Conservation (phyloP, 2,329 filamentous ascomycete genomes). For the Clarireedia hainanense region DNA sequence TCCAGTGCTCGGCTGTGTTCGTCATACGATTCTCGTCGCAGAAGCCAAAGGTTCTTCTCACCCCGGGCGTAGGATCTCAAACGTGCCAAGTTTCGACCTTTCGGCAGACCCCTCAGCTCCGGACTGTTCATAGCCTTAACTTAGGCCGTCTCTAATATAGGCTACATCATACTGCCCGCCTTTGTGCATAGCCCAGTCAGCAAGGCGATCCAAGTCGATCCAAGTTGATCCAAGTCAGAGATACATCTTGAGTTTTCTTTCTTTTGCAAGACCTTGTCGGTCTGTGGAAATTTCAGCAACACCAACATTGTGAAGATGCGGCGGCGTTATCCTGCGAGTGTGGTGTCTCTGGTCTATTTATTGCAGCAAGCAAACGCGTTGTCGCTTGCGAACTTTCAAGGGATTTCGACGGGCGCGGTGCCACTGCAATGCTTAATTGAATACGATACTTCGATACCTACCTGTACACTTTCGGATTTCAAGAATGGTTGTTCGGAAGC, state of each 20-base stretch:
- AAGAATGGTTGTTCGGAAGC: conserved; percentile 21
- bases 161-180: neutral
- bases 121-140: neutral
- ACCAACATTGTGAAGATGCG: conserved; percentile 6
- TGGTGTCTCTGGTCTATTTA: conserved; percentile 14
- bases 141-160: neutral
- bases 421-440: conserved; percentile 20
- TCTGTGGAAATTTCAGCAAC: neutral
- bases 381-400: conserved; percentile 28
- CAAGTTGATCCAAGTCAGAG: neutral
- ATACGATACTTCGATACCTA: conserved; percentile 23
- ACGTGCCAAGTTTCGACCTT: conserved; percentile 5
- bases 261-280: conserved; percentile 1
- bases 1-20: neutral
- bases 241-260: neutral
- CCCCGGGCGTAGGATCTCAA: conserved; percentile 2
- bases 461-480: conserved; percentile 24
- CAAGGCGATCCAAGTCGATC: neutral
- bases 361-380: conserved; percentile 21
- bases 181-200: neutral
- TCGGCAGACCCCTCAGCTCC: neutral
- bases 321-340: conserved; percentile 1
- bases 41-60: neutral
- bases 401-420: conserved; percentile 19
- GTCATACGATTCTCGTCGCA: conserved; percentile 3